Conservation (phyloP, 2,329 filamentous ascomycete genomes). For the Chaetomium sp. region DNA sequence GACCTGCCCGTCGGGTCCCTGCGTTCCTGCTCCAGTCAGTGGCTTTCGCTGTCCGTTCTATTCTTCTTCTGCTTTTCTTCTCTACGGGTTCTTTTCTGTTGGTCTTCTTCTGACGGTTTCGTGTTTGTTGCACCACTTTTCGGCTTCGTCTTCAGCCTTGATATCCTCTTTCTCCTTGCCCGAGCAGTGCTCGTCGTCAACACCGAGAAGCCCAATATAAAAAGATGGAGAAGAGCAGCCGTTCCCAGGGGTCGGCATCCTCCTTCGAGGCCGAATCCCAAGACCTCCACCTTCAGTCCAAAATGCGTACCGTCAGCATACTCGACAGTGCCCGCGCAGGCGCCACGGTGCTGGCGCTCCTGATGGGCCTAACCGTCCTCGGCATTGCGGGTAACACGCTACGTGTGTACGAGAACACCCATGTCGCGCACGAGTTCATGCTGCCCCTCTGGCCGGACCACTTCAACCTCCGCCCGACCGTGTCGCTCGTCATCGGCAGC, state of each 20-base stretch:
- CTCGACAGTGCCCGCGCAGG: conserved; percentile 51
- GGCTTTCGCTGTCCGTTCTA: conserved; percentile 5
- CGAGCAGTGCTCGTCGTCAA: conserved; percentile 24
- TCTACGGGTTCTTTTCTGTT: conserved; percentile 17
- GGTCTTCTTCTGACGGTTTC: conserved; percentile 11
- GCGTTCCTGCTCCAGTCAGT: conserved; percentile 9
- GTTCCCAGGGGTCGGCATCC: conserved; percentile 42
- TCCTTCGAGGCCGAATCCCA: conserved; percentile 53
- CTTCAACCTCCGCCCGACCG: conserved; percentile 59
- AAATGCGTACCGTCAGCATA: conserved; percentile 44
- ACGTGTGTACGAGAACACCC: conserved; percentile 57
- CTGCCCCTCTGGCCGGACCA: conserved; percentile 61
- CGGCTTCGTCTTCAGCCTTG: not conserved
- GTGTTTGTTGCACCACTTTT: conserved; percentile 20
- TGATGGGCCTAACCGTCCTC: conserved; percentile 55
- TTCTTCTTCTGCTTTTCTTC: not conserved
- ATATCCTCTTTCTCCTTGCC: conserved; percentile 14
- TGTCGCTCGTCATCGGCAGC: conserved; percentile 57
- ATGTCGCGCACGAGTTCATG: conserved; percentile 49
- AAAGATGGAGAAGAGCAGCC: conserved; percentile 32
- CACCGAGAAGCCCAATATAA: conserved; percentile 9
- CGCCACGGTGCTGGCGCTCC: conserved; percentile 53
- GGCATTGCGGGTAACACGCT: conserved; percentile 58
- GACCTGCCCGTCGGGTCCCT: conserved; percentile 17
- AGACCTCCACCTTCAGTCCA: conserved; percentile 44